A percentile compares a stretch with the other conserved stretches of the same genome.
These are phyloP conservation scores for Patellifolia procumbens DNA, from an alignment of 179 eudicot species.

Conservation along the genomic window DNA sequence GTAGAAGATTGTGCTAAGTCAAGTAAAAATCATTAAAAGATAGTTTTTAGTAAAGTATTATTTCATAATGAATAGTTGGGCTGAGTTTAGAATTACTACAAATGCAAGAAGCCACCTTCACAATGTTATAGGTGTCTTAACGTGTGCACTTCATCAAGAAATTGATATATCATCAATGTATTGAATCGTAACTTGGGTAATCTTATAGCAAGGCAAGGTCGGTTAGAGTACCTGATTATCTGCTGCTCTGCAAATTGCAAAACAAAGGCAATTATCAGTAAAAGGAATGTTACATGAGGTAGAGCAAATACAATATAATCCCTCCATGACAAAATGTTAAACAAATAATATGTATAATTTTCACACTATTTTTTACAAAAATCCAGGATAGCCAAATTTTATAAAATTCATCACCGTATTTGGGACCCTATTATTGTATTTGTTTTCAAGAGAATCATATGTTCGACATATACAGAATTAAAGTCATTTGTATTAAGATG, in stretches of 20 bases:
- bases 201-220: not conserved
- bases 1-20: too few relatives aligned
- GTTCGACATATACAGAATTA: too few relatives aligned
- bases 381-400: not conserved
- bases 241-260: conserved; percentile 53
- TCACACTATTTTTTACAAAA: not conserved
- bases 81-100: not conserved
- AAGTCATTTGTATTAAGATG: too few relatives aligned
- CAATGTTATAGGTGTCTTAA: not conserved
- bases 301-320: not conserved
- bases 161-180: not conserved
- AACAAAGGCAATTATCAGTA: conserved; percentile 15
- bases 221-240: conserved; percentile 54
- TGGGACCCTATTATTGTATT: too few relatives aligned
- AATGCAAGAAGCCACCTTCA: not conserved
- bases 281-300: not conserved
- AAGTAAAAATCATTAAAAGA: too few relatives aligned
- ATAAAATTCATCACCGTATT: too few relatives aligned
- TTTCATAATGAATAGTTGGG: not conserved
- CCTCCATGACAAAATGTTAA: not conserved
- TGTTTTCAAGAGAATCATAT: too few relatives aligned
- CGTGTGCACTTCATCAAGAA: not conserved
- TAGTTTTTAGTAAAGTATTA: too few relatives aligned
- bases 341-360: not conserved
- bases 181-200: not conserved